Percentiles rank a stretch among this genome's conserved stretches.
Conservation (phyloP, 2,329 filamentous ascomycete genomes). For the Cyanodermella asteris region DNA sequence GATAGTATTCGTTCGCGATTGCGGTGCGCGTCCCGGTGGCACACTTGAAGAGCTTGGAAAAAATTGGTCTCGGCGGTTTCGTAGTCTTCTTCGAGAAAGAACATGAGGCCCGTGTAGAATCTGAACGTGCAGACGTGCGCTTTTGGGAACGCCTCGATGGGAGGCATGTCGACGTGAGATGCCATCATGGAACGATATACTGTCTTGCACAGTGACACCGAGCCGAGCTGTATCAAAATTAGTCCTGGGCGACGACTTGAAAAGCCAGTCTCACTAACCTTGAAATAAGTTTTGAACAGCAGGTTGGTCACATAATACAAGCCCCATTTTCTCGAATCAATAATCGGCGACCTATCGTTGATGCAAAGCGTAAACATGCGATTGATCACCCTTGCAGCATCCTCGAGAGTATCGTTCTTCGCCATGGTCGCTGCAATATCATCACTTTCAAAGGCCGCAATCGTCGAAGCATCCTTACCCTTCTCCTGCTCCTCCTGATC, state of each 20-base stretch:
- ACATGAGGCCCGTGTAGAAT: constrained; percentile 86
- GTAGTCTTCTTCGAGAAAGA: constrained; percentile 89
- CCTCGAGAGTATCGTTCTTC: constrained; percentile 69
- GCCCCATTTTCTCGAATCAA: constrained; percentile 92
- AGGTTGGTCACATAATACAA: constrained; percentile 89
- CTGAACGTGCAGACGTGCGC: constrained; percentile 89
- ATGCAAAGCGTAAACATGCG: constrained; percentile 79
- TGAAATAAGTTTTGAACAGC: constrained; percentile 97
- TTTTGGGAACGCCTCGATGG: constrained; percentile 58
- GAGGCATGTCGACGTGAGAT: constrained; percentile 58
- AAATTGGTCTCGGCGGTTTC: constrained; percentile 64
- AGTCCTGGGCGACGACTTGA: not conserved
- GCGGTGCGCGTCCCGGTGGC: constrained; percentile 45
- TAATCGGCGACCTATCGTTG: constrained; percentile 69
- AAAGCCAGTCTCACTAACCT: too few species aligned
- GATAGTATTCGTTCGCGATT: constrained; percentile 74
- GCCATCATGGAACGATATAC: constrained; percentile 67
- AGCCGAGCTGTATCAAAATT: constrained; percentile 41
- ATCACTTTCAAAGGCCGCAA: constrained; percentile 42
- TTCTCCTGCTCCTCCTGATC: constrained; percentile 44
- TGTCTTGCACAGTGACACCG: constrained; percentile 71
- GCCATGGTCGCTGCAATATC: constrained; percentile 58
- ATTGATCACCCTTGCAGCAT: constrained; percentile 77
- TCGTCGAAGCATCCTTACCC: constrained; percentile 22
- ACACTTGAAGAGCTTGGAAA: constrained; percentile 60